phyloP scores from a whole-genome alignment of 148 eudicot species.

The Camellia japonica region DNA sequence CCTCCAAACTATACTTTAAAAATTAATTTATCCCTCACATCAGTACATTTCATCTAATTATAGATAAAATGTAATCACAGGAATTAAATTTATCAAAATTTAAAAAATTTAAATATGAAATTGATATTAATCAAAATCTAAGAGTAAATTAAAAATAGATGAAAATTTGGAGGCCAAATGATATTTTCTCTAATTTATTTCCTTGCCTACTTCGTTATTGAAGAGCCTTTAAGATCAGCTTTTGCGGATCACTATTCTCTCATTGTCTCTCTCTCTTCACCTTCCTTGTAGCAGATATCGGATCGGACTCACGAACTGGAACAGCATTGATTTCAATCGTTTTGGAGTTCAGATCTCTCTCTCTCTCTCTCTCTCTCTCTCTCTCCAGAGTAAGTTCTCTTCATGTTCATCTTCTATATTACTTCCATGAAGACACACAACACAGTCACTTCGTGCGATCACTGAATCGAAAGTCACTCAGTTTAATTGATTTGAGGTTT shows the following conservation, averaged over 20 bases:
- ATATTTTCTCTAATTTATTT: too few relatives aligned
- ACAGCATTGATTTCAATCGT: background rate
- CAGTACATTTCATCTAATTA: too few relatives aligned
- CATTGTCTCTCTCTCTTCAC: background rate
- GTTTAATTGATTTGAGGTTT: background rate
- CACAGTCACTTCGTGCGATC: background rate
- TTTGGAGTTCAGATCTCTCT: background rate
- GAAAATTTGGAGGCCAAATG: too few relatives aligned
- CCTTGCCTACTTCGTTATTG: too few relatives aligned
- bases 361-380: background rate
- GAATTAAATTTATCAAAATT: too few relatives aligned
- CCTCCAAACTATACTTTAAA: too few relatives aligned
- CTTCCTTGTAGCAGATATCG: background rate
- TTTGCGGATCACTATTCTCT: constrained; percentile 16
- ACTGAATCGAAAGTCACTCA: background rate
- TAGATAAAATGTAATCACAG: too few relatives aligned
- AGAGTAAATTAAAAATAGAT: too few relatives aligned
- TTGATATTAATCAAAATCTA: too few relatives aligned
- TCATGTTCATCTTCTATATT: background rate
- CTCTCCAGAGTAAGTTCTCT: constrained; percentile 6
- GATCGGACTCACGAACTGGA: background rate
- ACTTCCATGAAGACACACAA: too few relatives aligned
- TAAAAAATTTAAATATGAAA: too few relatives aligned
- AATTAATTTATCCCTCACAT: too few relatives aligned
- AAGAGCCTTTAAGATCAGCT: background rate